phyloP scores from a whole-genome alignment of 352 stramenopile genomes.

The Phytophthora syringae region DNA sequence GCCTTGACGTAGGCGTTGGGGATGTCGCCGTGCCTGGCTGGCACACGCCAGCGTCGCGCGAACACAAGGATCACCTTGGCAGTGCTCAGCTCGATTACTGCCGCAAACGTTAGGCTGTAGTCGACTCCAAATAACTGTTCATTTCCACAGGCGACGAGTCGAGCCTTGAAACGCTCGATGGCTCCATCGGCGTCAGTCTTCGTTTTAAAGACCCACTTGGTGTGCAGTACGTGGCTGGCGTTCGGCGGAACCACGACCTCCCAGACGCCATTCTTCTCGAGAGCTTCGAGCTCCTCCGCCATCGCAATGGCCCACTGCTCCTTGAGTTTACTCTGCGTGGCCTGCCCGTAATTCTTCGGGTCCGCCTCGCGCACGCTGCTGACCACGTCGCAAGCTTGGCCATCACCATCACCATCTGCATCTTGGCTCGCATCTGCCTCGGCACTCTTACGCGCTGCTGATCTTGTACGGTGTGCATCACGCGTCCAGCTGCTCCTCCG shows the following conservation, averaged over 20 bases:
- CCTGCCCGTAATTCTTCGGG: background rate
- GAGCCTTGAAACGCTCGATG: background rate
- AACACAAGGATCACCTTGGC: constrained; percentile 6
- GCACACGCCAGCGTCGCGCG: background rate
- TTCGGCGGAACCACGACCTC: background rate
- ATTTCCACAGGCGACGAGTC: background rate
- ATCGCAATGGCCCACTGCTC: background rate
- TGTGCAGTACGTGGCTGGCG: background rate
- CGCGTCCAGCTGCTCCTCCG: no score
- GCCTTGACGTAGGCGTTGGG: constrained; percentile 6
- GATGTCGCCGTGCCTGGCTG: constrained; percentile 5
- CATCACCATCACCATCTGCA: no score
- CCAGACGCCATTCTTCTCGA: background rate
- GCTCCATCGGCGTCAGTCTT: background rate
- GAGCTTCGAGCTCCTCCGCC: background rate
- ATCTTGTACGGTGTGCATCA: no score
- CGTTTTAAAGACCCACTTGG: background rate
- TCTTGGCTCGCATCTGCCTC: no score
- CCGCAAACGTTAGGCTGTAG: background rate
- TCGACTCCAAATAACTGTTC: background rate
- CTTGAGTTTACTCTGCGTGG: background rate
- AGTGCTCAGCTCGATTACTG: background rate
- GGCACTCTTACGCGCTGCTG: no score
- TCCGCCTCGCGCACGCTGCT: constrained; percentile 7
- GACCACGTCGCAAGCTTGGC: background rate